Conservation (phyloP, 1,284 basidiomycete genomes). For the Moesziomyces aphidis region DNA sequence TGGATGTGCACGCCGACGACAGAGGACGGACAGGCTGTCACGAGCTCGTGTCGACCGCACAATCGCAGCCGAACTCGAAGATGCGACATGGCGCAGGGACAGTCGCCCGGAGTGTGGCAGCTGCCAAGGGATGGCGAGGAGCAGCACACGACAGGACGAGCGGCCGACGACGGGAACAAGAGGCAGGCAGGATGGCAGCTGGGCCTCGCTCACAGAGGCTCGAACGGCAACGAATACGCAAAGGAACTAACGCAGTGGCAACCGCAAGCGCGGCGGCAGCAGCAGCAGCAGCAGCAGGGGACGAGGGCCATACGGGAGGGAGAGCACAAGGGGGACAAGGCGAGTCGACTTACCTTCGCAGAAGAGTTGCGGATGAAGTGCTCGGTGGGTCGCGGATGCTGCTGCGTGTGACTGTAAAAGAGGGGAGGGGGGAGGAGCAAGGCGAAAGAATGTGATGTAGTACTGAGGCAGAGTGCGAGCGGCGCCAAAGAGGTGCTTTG, state of each 20-base stretch:
- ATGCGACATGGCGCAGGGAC: neutral
- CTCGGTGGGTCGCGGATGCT: conserved; percentile 35
- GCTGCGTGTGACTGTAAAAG: conserved; percentile 32
- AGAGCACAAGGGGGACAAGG: neutral
- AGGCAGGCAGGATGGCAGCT: neutral
- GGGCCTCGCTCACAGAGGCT: neutral
- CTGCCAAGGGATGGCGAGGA: neutral
- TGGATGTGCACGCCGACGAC: neutral
- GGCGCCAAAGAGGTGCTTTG: conserved; percentile 26
- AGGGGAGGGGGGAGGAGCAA: neutral
- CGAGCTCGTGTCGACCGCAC: neutral
- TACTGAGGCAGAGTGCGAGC: conserved; percentile 44
- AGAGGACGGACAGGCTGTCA: neutral
- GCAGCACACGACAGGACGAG: too few relatives aligned
- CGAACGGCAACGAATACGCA: neutral
- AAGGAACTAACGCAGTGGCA: neutral
- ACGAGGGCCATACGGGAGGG: conserved; percentile 10
- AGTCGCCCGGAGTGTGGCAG: neutral
- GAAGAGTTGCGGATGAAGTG: conserved; percentile 13
- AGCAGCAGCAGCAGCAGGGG: neutral
- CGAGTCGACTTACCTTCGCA: conserved; percentile 35
- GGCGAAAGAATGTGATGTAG: conserved; percentile 27
- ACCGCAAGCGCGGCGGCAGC: neutral
- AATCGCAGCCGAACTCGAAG: neutral
- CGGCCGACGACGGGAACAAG: too few relatives aligned